Evolutionary conservation across 768 basidiomycete genomes (phyloP), one percentile per base, ranked within the genome.

Genomic region (Rhodocollybia butyracea): DNA sequence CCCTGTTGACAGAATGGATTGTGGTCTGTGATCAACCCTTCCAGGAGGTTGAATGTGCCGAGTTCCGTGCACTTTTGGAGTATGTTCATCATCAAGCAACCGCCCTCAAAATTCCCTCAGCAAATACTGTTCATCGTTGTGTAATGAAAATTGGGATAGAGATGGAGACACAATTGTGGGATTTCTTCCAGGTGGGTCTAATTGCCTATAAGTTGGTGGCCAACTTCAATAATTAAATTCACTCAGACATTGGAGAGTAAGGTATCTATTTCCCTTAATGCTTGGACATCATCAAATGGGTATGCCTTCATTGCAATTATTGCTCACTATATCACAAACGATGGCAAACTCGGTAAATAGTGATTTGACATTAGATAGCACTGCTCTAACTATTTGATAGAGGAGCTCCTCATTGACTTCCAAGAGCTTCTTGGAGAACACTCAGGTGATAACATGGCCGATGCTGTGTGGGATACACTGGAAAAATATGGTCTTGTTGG

Each of bases 1-100:
- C 7, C 8, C 21, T 46, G 27, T 30, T 62, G 22, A 30, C 45
- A 11, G 29, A 51, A 19, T 61, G 60, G 56, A 41, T 62, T 45
- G 53, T 52, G 8, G 51, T 46, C 4, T 17, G 27, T 40, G 55
- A 61, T 32, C 52, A 59, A 31, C 61, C 61, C 15, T 62, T 62
- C 38, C 10, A 36, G 10, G 41, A 54, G 29, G 50, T 59, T 4
- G 51, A 57, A 29, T 13, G 38, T 38, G 47, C 45, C 3, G 40
- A 60, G 41, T 62, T 59, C 42, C 13, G 26, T 6, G 46, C 15
- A 3, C 24, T 62, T 2, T 22, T 62, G 19, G 40, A 42, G 22
- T 61, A 55, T 46, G 21, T 57, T 17, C 46, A 53, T 17, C 6
- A 13, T 11, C 22, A 36, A 19, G 54, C 19, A 15, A 13, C 26